A percentile compares a stretch with the other conserved stretches of the same genome.
phyloP scores from a whole-genome alignment of 176 grass and related monocot genomes.

The Eragrostis nindensis region DNA sequence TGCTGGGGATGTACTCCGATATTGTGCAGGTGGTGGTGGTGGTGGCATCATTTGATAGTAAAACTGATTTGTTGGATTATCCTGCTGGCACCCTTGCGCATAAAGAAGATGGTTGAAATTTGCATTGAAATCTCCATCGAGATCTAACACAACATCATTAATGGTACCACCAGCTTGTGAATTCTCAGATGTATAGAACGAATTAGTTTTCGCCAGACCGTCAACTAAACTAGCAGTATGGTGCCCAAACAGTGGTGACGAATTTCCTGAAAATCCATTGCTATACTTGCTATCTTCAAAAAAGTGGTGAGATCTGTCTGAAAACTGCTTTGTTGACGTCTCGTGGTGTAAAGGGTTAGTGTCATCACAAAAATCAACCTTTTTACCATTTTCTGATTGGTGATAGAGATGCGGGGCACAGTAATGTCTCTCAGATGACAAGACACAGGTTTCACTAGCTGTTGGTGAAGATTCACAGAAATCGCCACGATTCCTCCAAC shows the following conservation, averaged over 20 bases:
- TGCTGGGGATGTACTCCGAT: conserved; percentile 58
- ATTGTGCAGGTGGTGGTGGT: conserved; percentile 53
- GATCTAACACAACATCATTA: conserved; percentile 51
- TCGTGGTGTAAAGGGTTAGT: conserved; percentile 20
- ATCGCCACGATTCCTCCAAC: conserved; percentile 35
- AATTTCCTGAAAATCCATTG: conserved; percentile 33
- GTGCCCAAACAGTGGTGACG: neutral
- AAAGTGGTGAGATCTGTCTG: conserved; percentile 20
- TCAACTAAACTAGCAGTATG: conserved; percentile 1
- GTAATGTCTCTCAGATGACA: conserved; percentile 43
- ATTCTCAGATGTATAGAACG: conserved; percentile 1
- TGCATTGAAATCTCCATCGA: conserved; percentile 53
- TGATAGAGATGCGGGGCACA: conserved; percentile 37
- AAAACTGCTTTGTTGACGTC: conserved; percentile 12
- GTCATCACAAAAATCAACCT: conserved; percentile 23
- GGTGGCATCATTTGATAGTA: conserved; percentile 41
- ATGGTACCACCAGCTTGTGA: conserved; percentile 34
- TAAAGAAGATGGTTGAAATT: conserved; percentile 62
- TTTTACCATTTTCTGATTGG: conserved; percentile 32
- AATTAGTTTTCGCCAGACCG: conserved; percentile 6
- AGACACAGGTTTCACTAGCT: conserved; percentile 38
- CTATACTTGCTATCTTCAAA: conserved; percentile 33
- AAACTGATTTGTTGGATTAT: conserved; percentile 32
- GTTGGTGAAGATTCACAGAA: conserved; percentile 35
- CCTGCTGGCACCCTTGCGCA: conserved; percentile 48